Conservation (phyloP, 331 rosid genomes). For the Prunus yedoensis region DNA sequence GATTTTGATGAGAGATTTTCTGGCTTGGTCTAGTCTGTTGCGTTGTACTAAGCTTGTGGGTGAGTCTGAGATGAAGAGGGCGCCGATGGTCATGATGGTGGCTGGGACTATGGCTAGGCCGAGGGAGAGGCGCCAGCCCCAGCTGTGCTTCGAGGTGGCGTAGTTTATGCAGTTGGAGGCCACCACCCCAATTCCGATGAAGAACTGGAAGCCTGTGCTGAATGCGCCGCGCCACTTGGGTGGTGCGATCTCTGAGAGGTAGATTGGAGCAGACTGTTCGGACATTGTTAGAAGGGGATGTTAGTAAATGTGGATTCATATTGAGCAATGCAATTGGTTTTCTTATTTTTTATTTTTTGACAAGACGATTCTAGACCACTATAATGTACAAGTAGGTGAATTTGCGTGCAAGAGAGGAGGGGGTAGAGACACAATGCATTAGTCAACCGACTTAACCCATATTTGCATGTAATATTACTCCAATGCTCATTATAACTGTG, state of each 20-base stretch:
- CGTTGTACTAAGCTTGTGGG: conserved; percentile 65
- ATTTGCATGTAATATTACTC: too few species aligned
- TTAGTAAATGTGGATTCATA: neutral
- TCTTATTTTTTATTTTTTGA: too few species aligned
- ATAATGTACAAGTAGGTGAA: too few species aligned
- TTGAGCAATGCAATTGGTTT: too few species aligned
- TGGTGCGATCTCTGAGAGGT: conserved; percentile 71
- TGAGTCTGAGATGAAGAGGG: conserved; percentile 57
- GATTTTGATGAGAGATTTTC: conserved; percentile 32
- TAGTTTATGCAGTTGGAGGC: conserved; percentile 53
- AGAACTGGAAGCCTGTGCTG: conserved; percentile 56
- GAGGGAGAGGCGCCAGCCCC: conserved; percentile 74
- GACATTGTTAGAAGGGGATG: neutral
- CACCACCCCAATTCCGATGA: conserved; percentile 52
- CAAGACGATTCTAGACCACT: too few species aligned
- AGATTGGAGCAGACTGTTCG: conserved; percentile 56
- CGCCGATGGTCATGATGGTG: conserved; percentile 36
- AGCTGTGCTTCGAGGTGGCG: conserved; percentile 29
- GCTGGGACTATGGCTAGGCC: conserved; percentile 65
- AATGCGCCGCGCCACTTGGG: conserved; percentile 68
- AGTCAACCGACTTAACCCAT: too few species aligned
- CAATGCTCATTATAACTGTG: too few species aligned
- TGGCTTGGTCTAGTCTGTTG: conserved; percentile 47
- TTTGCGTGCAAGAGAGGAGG: too few species aligned
- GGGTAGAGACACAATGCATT: too few species aligned